These are phyloP conservation scores for Papiliotrema laurentii DNA, from an alignment of 1,284 basidiomycete genomes.

Conservation along the genomic window DNA sequence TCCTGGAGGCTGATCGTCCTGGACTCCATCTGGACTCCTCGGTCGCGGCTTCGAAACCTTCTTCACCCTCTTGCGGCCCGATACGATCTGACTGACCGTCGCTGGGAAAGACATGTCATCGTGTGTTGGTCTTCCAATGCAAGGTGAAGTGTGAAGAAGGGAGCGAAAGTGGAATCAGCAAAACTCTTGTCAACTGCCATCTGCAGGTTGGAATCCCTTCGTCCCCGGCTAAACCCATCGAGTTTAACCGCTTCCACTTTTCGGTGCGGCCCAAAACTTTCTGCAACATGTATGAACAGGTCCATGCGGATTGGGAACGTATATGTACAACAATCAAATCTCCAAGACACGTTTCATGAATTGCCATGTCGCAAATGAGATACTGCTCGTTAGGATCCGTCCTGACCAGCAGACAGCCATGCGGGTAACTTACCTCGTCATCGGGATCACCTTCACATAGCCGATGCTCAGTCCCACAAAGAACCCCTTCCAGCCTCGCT, in stretches of 20 bases:
- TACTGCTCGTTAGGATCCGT: slow-evolving; percentile 2
- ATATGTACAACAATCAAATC: slow-evolving; percentile 22
- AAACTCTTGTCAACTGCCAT: too few relatives aligned
- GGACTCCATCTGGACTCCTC: not conserved
- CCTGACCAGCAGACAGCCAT: not conserved
- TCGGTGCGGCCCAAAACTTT: not conserved
- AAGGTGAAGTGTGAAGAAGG: not conserved
- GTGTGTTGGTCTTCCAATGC: not conserved
- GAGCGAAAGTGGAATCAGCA: not conserved
- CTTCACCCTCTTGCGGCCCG: not conserved
- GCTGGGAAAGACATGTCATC: slow-evolving; percentile 20
- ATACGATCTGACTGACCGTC: slow-evolving; percentile 14
- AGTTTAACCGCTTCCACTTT: not conserved
- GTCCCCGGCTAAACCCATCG: not conserved
- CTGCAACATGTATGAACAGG: not conserved
- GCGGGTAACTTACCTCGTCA: slow-evolving; percentile 58
- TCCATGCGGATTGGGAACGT: not conserved
- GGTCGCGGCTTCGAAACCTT: not conserved
- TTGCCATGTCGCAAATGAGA: slow-evolving; percentile 50
- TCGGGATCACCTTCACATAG: slow-evolving; percentile 93
- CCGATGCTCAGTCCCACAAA: slow-evolving; percentile 92
- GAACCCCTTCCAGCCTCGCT: slow-evolving; percentile 78
- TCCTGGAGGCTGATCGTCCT: not conserved
- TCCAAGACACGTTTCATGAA: slow-evolving; percentile 47
- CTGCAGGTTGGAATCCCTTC: too few relatives aligned